Evolutionary conservation across 805 yeast genomes (phyloP), one percentile per base, ranked within the genome.

Genomic region (Yarrowia sp.): DNA sequence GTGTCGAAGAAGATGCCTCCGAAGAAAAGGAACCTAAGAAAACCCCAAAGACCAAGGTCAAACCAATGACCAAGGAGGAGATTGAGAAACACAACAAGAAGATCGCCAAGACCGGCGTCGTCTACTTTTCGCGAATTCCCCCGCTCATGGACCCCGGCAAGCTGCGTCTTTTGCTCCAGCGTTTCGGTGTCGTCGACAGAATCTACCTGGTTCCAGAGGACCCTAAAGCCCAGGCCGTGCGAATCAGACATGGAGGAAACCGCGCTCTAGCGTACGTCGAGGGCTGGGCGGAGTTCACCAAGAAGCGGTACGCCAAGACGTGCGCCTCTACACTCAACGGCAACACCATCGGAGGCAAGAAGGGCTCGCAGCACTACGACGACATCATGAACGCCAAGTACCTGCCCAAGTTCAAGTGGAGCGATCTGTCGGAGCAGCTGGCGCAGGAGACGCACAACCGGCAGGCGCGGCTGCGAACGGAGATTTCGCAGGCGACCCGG

Each of bases 121-220:
- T 96, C n/a, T 94, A 94, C 68, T 73, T 94, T 2, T 91, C 97
- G 0, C 82, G 86, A 55, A 82, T 94, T 9, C 99, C 99, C 0
- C 99, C 99, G 24, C 94, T 88, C 71, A 94, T 94, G 99, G 92
- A 92, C 71, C 98, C 99, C 0, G 83, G 87, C 1, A 94, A 91
- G 71, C 78, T 94, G 74, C 81, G 96, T 68, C 94, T 91, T 58
- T 81, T 94, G 12, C 76, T 94, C 32, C 73, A 85, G 4, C 78
- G 90, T 65, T 94, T 93, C 74, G 99, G 99, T 10, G 84, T 84
- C 63, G 80, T 93, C n/a, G 96, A 90, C 68, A 79, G 98, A 66
- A 76, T 94, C 6, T 94, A 87, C 71, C 75, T 94, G 65, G 87
- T 90, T 66, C 97, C 96, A 14, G 99, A 94, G 72, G 88, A 87